phyloP scores from a whole-genome alignment of 345 rosid genomes.

The Brassica napus region DNA sequence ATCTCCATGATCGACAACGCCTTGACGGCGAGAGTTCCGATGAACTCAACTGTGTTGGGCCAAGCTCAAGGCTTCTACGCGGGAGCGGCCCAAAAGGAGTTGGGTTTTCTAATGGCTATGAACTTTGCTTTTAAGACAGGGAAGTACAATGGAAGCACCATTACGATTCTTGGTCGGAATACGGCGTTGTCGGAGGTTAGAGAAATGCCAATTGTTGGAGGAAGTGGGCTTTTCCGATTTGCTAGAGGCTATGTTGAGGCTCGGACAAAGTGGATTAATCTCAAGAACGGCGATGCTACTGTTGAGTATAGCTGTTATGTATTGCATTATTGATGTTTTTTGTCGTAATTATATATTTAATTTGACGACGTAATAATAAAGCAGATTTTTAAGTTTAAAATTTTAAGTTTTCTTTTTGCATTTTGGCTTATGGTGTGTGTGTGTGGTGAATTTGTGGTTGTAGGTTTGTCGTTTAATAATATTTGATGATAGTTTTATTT shows the following conservation, averaged over 20 bases:
- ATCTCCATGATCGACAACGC: constrained; percentile 69
- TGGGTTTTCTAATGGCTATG: constrained; percentile 67
- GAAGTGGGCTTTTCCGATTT: constrained; percentile 77
- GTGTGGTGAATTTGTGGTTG: neutral
- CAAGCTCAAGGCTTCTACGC: constrained; percentile 79
- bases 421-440: neutral
- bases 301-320: constrained; percentile 62
- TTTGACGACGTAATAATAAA: neutral
- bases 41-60: constrained; percentile 62
- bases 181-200: constrained; percentile 49
- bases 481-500: neutral
- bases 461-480: neutral
- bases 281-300: constrained; percentile 43
- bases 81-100: constrained; percentile 52
- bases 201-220: constrained; percentile 80
- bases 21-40: constrained; percentile 53
- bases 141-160: constrained; percentile 67
- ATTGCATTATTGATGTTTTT: neutral
- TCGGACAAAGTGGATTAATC: constrained; percentile 46
- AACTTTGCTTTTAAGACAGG: constrained; percentile 68
- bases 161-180: constrained; percentile 70
- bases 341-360: constrained; percentile 6
- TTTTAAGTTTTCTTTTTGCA: neutral
- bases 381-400: neutral
- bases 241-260: constrained; percentile 73